Evolutionary conservation across 179 eudicot genomes (phyloP).

Genomic region (Silene coronaria): DNA sequence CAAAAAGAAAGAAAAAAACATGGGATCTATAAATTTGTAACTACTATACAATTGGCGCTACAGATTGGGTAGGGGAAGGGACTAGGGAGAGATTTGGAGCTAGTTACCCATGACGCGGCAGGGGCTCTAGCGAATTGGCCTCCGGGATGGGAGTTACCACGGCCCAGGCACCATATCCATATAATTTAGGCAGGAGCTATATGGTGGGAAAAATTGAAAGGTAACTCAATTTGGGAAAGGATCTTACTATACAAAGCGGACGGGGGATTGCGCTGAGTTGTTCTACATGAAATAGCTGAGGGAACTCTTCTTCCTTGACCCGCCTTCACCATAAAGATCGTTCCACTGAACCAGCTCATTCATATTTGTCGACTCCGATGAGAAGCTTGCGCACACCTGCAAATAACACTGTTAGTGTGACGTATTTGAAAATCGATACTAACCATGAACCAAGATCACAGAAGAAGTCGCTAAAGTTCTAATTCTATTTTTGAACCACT

Average conservation of each 20-base stretch:
- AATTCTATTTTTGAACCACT: too few relatives aligned
- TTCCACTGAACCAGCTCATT: slow-evolving; percentile 80
- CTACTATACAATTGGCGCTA: slow-evolving; percentile 8
- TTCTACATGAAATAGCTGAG: slow-evolving; percentile 87
- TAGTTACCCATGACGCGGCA: background rate
- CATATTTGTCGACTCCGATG: slow-evolving; percentile 72
- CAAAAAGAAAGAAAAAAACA: background rate
- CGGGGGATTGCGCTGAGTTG: background rate
- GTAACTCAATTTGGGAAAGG: background rate
- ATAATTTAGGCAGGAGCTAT: background rate
- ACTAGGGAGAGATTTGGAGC: background rate
- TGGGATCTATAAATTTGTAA: background rate
- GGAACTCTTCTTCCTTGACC: slow-evolving; percentile 78
- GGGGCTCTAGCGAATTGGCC: background rate
- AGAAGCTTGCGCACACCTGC: slow-evolving; percentile 96
- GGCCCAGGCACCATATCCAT: background rate
- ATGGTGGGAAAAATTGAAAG: slow-evolving; percentile 12
- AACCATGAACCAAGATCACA: too few relatives aligned
- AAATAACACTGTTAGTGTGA: slow-evolving; percentile 1
- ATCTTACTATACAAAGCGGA: slow-evolving; percentile 4
- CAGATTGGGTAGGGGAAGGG: background rate
- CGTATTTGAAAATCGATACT: too few relatives aligned
- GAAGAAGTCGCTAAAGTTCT: too few relatives aligned
- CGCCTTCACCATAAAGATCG: slow-evolving; percentile 93
- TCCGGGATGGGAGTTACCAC: background rate